Evolutionary conservation across 306 rosid species (phyloP), one percentile per base, ranked within the genome.

Genomic region (Quercus bicolor): DNA sequence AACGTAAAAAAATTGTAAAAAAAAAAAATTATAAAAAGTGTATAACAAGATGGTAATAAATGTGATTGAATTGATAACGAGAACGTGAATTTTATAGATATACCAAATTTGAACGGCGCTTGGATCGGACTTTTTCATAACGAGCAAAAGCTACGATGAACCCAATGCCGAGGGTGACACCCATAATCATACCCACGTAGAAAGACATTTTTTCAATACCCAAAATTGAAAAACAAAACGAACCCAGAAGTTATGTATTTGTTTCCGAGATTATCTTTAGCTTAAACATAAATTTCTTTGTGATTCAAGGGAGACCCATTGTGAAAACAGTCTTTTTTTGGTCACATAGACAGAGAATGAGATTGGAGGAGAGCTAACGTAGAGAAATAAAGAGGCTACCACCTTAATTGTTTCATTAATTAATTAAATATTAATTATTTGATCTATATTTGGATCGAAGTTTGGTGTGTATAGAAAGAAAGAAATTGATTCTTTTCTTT

Each of bases 41-140:
- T 56, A 77, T 11, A 66, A 33, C 13, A 66, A 18, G 52, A 66
- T 19, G 26, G 6, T 15, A 28, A 64, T 40, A 19, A 66, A n/a
- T 64, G 52, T 1, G 28, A 66, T 33, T 16, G 14, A 65, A 69
- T 64, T 20, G 83, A 70, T 3, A 70, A 18, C 60, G 12, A 2
- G 75, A 10, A 37, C 79, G 19, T 1, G 6, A 73, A 75, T 52
- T 10, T 34, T 37, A 13, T 54, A 40, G 45, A 40, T 7, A 40
- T 55, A 94, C 98, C 92, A 94, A 84, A 80, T 88, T 84, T n/a
- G 85, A 74, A 54, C 97, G 98, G 83, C 80, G 85, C 78, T 74
- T 92, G 83, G 94, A 85, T 84, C 98, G 93, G 51, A 9, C 43
- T 26, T 78, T 82, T 56, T 68, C 90, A 1, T 79, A 81, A 29